Conservation (phyloP, 495 filamentous ascomycete species). For the Penicillium simplicissimum region DNA sequence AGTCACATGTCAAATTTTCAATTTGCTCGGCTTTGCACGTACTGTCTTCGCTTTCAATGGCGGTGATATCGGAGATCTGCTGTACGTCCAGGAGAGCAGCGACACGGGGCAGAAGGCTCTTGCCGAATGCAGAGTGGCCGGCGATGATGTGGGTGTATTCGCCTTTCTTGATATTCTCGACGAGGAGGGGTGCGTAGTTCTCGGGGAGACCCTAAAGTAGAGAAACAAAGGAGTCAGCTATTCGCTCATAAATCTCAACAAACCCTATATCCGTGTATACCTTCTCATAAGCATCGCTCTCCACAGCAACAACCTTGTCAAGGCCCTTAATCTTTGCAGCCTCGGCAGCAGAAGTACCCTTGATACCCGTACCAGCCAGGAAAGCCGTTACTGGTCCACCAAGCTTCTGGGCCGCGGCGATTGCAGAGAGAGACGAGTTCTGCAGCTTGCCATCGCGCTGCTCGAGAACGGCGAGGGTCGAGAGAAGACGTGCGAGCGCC, state of each 20-base stretch:
- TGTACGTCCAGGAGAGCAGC: conserved; percentile 92
- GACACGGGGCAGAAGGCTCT: conserved; percentile 91
- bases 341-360: conserved; percentile 73
- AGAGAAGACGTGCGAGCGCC: conserved; percentile 70
- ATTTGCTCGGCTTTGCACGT: conserved; percentile 26
- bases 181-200: conserved; percentile 89
- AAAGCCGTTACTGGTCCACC: conserved; percentile 86
- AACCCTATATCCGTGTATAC: conserved; percentile 40
- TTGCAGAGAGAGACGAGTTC: conserved; percentile 75
- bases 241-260: neutral
- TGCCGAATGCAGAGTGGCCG: conserved; percentile 94
- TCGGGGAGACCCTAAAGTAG: conserved; percentile 76
- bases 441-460: conserved; percentile 89
- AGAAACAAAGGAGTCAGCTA: conserved; percentile 8
- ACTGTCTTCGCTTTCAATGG: conserved; percentile 85
- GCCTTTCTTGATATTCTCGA: conserved; percentile 93
- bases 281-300: conserved; percentile 91
- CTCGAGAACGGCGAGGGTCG: conserved; percentile 88
- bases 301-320: conserved; percentile 85
- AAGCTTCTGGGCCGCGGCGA: conserved; percentile 84
- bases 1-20: conserved; percentile 24
- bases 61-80: conserved; percentile 88
- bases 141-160: conserved; percentile 88
- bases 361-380: conserved; percentile 79
- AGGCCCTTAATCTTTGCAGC: conserved; percentile 87